Evolutionary conservation across 2,329 filamentous ascomycete species (phyloP).

Genomic region (Fusarium anthophilum): DNA sequence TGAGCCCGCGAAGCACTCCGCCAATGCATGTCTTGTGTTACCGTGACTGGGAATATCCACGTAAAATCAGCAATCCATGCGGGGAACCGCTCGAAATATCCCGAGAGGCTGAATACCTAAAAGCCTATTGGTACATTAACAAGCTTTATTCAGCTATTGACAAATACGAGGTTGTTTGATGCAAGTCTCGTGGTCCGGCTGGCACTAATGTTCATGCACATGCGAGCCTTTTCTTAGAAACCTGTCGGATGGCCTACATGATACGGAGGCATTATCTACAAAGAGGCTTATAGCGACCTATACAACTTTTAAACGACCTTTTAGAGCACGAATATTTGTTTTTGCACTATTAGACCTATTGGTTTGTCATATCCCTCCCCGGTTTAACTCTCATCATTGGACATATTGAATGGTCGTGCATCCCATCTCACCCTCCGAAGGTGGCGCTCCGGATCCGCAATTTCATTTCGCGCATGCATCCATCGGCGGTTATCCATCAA

Average conservation of each 20-base stretch:
- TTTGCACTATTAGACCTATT: accelerated
- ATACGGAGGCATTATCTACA: accelerated
- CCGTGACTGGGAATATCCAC: accelerated
- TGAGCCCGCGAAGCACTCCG: accelerated
- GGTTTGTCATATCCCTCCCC: accelerated
- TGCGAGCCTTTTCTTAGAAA: neutral
- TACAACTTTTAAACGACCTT: accelerated
- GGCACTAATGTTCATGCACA: neutral
- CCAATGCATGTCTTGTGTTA: neutral
- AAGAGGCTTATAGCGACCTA: accelerated
- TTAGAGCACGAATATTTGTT: accelerated
- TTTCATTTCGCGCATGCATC: conserved; percentile 47
- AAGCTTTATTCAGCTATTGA: neutral
- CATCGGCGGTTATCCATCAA: conserved; percentile 49
- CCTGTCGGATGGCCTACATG: no score
- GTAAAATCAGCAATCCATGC: neutral
- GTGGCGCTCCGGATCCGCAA: conserved; percentile 48
- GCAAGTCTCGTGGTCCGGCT: neutral
- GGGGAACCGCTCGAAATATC: neutral
- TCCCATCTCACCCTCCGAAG: conserved; percentile 50
- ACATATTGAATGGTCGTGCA: conserved; percentile 38
- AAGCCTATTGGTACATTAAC: neutral
- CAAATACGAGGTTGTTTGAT: no score
- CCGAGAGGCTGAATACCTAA: neutral
- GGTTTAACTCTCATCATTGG: accelerated